A percentile compares a stretch with the other conserved stretches of the same genome.
These are phyloP conservation scores for Chrysophaeum taylorii DNA, from an alignment of 352 stramenopile genomes.

Conservation along the genomic window DNA sequence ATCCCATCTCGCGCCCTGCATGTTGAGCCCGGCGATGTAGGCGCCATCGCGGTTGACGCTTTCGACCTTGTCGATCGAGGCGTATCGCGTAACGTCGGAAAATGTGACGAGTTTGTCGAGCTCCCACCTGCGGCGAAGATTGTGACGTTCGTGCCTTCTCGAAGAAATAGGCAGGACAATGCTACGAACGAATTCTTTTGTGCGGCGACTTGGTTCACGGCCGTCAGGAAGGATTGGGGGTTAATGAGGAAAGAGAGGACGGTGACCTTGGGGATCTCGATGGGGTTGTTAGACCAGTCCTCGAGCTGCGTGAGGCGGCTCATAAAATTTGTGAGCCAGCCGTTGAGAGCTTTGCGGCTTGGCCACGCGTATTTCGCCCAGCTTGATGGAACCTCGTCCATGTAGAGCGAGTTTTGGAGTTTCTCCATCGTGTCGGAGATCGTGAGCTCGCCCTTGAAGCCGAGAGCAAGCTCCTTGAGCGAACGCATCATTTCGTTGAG, in stretches of 20 bases:
- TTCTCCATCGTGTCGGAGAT: slow-evolving; percentile 95
- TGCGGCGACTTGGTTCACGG: slow-evolving; percentile 92
- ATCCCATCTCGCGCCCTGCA: slow-evolving; percentile 93
- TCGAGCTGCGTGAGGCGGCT: slow-evolving; percentile 80
- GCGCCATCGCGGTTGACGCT: slow-evolving; percentile 62
- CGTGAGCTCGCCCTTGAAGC: slow-evolving; percentile 89
- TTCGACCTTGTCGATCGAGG: slow-evolving; percentile 20
- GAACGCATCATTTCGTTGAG: slow-evolving; percentile 85
- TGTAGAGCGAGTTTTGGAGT: slow-evolving; percentile 81
- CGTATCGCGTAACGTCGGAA: slow-evolving; percentile 72
- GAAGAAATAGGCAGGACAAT: too few species aligned
- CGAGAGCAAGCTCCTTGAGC: slow-evolving; percentile 87
- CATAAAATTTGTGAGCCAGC: slow-evolving; percentile 84
- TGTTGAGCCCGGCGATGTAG: slow-evolving; percentile 81
- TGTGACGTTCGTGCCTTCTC: too few species aligned
- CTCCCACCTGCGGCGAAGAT: too few species aligned
- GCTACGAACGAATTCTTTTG: too few species aligned
- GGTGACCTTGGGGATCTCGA: slow-evolving; percentile 87
- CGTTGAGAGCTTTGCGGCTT: slow-evolving; percentile 69
- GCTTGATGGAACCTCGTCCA: slow-evolving; percentile 65
- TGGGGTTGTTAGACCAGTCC: slow-evolving; percentile 88
- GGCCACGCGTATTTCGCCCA: slow-evolving; percentile 91
- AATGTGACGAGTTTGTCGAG: slow-evolving; percentile 93
- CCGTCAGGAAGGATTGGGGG: slow-evolving; percentile 88
- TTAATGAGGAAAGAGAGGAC: slow-evolving; percentile 88